These are phyloP conservation scores for Trichoderma arundinaceum DNA, from an alignment of 2,329 filamentous ascomycete species.

Conservation along the genomic window DNA sequence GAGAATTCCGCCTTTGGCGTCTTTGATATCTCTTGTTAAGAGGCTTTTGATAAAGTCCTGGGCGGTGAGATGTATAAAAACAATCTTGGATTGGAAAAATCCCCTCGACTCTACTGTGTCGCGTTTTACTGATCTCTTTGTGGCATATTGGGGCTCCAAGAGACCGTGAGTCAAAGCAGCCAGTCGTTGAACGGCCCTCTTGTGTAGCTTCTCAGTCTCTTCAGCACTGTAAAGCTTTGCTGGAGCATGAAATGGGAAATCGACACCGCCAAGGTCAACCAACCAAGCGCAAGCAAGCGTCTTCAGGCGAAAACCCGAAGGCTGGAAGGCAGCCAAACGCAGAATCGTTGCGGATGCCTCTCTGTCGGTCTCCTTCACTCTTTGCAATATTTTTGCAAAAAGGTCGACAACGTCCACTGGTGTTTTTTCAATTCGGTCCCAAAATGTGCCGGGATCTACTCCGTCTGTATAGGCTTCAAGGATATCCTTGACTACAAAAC, in stretches of 20 bases:
- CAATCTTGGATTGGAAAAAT: neutral
- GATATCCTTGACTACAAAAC: neutral
- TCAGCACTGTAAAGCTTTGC: neutral
- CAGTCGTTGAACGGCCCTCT: neutral
- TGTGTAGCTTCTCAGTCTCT: neutral
- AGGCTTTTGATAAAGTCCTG: neutral
- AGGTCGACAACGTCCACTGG: neutral
- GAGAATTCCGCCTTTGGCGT: neutral
- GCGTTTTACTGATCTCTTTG: no score
- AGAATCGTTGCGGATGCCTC: neutral
- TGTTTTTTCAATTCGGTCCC: neutral
- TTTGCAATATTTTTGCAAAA: neutral
- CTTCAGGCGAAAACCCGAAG: neutral
- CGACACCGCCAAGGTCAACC: neutral
- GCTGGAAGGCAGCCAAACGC: neutral
- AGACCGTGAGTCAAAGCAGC: neutral
- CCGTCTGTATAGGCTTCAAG: neutral
- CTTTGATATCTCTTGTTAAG: neutral
- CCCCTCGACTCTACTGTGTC: neutral
- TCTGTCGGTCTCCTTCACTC: neutral
- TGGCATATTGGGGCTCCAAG: neutral
- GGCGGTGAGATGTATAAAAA: neutral
- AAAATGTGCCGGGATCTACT: neutral
- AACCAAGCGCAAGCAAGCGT: neutral
- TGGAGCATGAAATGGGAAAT: neutral